Percentiles rank a stretch among this genome's conserved stretches.
These are phyloP conservation scores for Aspergillus heteromorphus DNA, from an alignment of 495 filamentous ascomycete genomes.

Conservation along the genomic window DNA sequence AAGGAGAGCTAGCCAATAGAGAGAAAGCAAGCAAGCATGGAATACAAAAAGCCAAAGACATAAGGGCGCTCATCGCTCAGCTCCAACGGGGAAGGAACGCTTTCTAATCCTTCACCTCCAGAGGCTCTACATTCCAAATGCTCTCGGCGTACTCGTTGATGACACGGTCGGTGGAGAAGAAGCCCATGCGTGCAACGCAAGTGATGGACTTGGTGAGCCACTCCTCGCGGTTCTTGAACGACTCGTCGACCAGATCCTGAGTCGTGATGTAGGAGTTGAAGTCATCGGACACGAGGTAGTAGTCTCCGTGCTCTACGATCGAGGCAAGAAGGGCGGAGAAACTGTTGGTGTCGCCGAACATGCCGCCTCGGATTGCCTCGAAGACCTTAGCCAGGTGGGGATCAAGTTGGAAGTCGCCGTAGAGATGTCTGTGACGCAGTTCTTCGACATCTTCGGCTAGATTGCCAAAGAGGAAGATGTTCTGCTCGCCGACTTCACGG, in stretches of 20 bases:
- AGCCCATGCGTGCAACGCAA: slow-evolving; percentile 88
- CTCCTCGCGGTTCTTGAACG: slow-evolving; percentile 82
- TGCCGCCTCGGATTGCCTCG: slow-evolving; percentile 66
- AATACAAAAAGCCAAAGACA: background rate
- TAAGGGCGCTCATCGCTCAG: background rate
- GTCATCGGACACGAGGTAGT: slow-evolving; percentile 95
- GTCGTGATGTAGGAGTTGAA: slow-evolving; percentile 91
- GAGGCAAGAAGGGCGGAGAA: slow-evolving; percentile 78
- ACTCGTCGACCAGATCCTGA: slow-evolving; percentile 82
- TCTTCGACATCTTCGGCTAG: slow-evolving; percentile 96
- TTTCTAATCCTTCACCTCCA: slow-evolving; percentile 33
- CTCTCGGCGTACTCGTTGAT: slow-evolving; percentile 96
- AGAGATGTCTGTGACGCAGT: slow-evolving; percentile 84
- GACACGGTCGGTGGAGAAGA: slow-evolving; percentile 94
- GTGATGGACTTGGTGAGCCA: slow-evolving; percentile 88
- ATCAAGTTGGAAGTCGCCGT: slow-evolving; percentile 73
- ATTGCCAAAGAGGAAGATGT: slow-evolving; percentile 98
- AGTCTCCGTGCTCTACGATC: slow-evolving; percentile 89
- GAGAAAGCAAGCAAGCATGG: background rate
- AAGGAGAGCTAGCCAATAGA: too few relatives aligned
- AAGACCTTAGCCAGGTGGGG: slow-evolving; percentile 73
- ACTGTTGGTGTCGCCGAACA: slow-evolving; percentile 67
- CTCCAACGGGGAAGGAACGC: background rate
- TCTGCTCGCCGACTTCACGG: slow-evolving; percentile 88
- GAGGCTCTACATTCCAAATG: slow-evolving; percentile 93